A percentile compares a stretch with the other conserved stretches of the same genome.
These are phyloP conservation scores for Parasitella parasitica DNA, from an alignment of 371 early-diverging fungal species.

Conservation along the genomic window DNA sequence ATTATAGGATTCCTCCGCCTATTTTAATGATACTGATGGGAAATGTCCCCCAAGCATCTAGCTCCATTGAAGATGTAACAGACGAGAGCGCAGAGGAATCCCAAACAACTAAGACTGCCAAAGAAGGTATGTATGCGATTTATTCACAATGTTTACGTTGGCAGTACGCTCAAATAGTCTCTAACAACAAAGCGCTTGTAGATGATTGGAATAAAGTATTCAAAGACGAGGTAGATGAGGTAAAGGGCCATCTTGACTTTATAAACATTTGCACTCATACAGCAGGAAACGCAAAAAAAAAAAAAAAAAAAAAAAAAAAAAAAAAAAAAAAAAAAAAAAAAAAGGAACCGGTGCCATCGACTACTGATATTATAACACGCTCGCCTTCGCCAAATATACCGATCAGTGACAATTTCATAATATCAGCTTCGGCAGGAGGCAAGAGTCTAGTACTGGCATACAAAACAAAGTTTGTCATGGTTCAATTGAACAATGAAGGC, in stretches of 20 bases:
- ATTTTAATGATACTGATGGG: slow-evolving; percentile 46
- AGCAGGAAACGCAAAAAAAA: too few relatives aligned
- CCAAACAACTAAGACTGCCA: slow-evolving; percentile 13
- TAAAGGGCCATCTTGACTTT: neutral
- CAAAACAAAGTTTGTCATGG: slow-evolving; percentile 43
- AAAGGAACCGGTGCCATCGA: slow-evolving; percentile 11
- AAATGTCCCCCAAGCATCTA: slow-evolving; percentile 42
- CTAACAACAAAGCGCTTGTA: neutral
- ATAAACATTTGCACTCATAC: neutral
- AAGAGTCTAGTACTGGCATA: slow-evolving; percentile 38
- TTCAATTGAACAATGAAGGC: slow-evolving; percentile 39
- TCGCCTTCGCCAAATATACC: slow-evolving; percentile 27
- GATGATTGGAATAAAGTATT: slow-evolving; percentile 52
- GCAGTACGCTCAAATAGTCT: too few relatives aligned
- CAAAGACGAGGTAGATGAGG: slow-evolving; percentile 47
- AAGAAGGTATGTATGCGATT: slow-evolving; percentile 27
- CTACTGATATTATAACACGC: slow-evolving; percentile 19
- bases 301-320: too few relatives aligned
- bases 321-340: neutral
- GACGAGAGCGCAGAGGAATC: slow-evolving; percentile 28
- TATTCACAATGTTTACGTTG: too few relatives aligned
- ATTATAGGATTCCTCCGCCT: slow-evolving; percentile 44
- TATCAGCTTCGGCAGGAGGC: slow-evolving; percentile 42
- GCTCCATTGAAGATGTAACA: slow-evolving; percentile 39
- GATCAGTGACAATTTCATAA: slow-evolving; percentile 30